A percentile compares a stretch with the other conserved stretches of the same genome.
These are phyloP conservation scores for Exutisphaerella laricina DNA, from an alignment of 2,329 filamentous ascomycete species.

Conservation along the genomic window DNA sequence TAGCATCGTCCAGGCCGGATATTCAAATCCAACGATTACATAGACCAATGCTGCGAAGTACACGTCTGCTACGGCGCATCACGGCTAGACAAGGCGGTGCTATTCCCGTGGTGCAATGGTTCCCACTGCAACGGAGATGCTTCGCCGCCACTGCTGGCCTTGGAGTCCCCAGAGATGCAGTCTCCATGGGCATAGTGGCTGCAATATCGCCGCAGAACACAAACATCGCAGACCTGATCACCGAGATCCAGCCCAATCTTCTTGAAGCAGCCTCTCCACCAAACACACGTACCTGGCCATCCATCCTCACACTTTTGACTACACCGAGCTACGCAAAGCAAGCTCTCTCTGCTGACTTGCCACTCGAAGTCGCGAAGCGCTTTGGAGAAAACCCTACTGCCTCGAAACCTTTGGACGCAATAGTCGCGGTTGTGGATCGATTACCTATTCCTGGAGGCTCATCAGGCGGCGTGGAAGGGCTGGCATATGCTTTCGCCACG, in stretches of 20 bases:
- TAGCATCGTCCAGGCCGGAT: too few relatives aligned
- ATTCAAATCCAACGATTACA: too few relatives aligned
- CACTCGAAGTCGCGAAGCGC: constrained; percentile 17
- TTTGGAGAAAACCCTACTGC: constrained; percentile 9
- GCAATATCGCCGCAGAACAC: constrained; percentile 4
- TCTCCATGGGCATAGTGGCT: constrained; percentile 15
- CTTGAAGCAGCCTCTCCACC: constrained; percentile 1
- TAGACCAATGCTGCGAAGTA: too few relatives aligned
- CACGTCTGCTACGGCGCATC: too few relatives aligned
- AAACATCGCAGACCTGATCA: constrained; percentile 15
- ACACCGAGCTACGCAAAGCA: constrained; percentile 24
- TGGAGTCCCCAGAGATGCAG: constrained; percentile 1
- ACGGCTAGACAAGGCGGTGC: too few relatives aligned
- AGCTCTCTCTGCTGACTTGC: constrained; percentile 19
- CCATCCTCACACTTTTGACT: constrained; percentile 19
- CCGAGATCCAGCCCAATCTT: constrained; percentile 12
- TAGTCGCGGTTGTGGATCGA: constrained; percentile 30
- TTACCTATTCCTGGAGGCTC: constrained; percentile 17
- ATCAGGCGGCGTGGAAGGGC: constrained; percentile 23
- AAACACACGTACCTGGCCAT: constrained; percentile 7
- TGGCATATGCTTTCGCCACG: constrained; percentile 26
- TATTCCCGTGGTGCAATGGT: too few relatives aligned
- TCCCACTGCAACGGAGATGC: too few relatives aligned
- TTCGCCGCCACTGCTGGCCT: too few relatives aligned
- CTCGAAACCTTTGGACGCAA: constrained; percentile 19